Base-by-base conservation (phyloP, 1,139 yeast species). In the Kodamaea ohmeri region DNA sequence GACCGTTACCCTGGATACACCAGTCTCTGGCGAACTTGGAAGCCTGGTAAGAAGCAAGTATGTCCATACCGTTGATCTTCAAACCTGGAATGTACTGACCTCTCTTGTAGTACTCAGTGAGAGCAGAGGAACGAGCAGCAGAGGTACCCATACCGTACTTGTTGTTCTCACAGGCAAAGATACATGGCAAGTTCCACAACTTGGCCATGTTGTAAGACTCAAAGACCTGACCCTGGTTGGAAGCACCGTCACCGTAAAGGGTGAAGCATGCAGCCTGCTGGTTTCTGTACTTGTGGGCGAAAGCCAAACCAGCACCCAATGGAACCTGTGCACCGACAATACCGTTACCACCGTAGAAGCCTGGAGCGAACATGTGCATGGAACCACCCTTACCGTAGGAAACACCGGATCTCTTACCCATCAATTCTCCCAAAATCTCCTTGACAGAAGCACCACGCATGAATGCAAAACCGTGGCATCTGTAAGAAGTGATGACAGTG, bases 101-200 rank as follows among this genome's bases (percentile, higher is more conserved):
- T 73, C 98, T 89, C 83, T 92, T 88, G 81, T 85, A 86, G 78
- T 89, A 92, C 58, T 92, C 97, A 44, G 95, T 83, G 76, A 89
- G 71, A 37, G 98, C 98, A 42, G 97, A 89, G 12, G 97, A 88
- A 72, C 98, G 83, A 39, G 95, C 70, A 42, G 97, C 97, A 50
- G 98, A 72, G 39, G 98, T 92, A 72, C 98, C 98, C 98, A 92
- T 92, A 77, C 98, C 98, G 66, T 92, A 92, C 73, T 89, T 92
- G 82, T 92, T 92, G 79, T 92, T 92, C 72, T 92, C 98, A 76
- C 98, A 92, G 49, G 94, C 89, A 62, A 88, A 92, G 51, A 92
- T 71, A 61, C 88, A 83, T 51, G 98, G 98, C 61, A 92, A 78
- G 70, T 89, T 82, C 97, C 97, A 92, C 64, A 92, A 80, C 73